These are phyloP conservation scores for Cercophora scortea DNA, from an alignment of 495 filamentous ascomycete species.

Conservation along the genomic window DNA sequence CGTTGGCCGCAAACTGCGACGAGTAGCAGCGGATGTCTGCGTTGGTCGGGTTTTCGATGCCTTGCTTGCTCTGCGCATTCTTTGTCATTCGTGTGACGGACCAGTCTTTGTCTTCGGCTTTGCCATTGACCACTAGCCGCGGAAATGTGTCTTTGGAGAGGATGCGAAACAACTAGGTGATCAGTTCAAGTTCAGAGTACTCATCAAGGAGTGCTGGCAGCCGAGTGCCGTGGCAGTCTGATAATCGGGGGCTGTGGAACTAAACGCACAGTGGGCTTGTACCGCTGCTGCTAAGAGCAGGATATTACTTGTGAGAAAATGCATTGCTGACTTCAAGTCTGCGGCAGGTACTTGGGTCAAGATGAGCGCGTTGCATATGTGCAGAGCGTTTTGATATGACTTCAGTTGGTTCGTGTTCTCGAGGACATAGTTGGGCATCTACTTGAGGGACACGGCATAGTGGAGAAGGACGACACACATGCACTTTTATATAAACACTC, in stretches of 20 bases:
- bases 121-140: constrained; percentile 30
- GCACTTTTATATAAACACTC: no score
- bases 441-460: no score
- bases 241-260: neutral
- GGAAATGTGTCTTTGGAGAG: constrained; percentile 29
- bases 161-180: neutral
- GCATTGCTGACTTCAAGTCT: no score
- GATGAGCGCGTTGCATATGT: no score
- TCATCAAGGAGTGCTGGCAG: no score
- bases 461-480: no score
- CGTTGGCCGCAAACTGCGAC: constrained; percentile 26
- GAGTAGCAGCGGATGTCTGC: constrained; percentile 42
- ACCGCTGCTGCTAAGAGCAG: constrained; percentile 21
- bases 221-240: neutral
- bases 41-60: constrained; percentile 31
- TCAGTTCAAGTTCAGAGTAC: no score
- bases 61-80: constrained; percentile 29
- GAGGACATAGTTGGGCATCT: no score
- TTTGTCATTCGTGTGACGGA: constrained; percentile 35
- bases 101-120: constrained; percentile 31
- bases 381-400: no score
- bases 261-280: constrained; percentile 25
- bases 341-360: no score
- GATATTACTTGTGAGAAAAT: neutral
- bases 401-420: no score